A percentile compares a stretch with the other conserved stretches of the same genome.
These are phyloP conservation scores for Stereocaulon alpinum DNA, from an alignment of 495 filamentous ascomycete species.

Conservation along the genomic window DNA sequence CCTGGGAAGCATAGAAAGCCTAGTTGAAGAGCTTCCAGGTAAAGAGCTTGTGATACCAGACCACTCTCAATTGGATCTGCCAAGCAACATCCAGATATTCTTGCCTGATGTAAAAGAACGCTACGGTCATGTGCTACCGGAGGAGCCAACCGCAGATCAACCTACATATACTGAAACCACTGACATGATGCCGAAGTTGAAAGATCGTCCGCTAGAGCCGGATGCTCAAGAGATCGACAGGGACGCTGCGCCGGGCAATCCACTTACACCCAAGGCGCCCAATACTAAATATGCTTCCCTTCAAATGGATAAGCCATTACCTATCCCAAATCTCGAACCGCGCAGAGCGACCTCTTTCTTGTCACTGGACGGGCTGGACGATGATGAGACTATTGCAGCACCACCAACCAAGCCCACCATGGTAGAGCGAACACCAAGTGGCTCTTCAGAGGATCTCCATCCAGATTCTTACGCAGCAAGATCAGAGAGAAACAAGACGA, in stretches of 20 bases:
- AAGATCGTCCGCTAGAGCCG: not conserved
- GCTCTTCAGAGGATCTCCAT: not conserved
- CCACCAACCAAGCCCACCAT: not conserved
- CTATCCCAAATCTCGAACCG: not conserved
- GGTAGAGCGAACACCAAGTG: not conserved
- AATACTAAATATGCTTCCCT: no score
- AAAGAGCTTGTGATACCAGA: conserved; percentile 2
- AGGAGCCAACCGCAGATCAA: not conserved
- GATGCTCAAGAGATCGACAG: not conserved
- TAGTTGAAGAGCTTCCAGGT: not conserved
- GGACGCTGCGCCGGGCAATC: not conserved
- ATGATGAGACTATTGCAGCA: not conserved
- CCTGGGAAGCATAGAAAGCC: conserved; percentile 4
- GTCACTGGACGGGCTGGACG: not conserved
- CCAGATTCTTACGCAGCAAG: conserved; percentile 1
- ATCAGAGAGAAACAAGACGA: conserved; percentile 3
- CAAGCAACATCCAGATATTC: not conserved
- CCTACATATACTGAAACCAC: not conserved
- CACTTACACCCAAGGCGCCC: not conserved
- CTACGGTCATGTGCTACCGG: not conserved
- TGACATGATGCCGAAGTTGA: not conserved
- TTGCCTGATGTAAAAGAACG: not conserved
- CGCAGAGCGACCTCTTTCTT: not conserved
- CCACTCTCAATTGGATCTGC: not conserved
- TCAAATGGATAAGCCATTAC: no score